Base-by-base conservation (phyloP, 2,329 filamentous ascomycete genomes). In the Aspergillus alliaceus region DNA sequence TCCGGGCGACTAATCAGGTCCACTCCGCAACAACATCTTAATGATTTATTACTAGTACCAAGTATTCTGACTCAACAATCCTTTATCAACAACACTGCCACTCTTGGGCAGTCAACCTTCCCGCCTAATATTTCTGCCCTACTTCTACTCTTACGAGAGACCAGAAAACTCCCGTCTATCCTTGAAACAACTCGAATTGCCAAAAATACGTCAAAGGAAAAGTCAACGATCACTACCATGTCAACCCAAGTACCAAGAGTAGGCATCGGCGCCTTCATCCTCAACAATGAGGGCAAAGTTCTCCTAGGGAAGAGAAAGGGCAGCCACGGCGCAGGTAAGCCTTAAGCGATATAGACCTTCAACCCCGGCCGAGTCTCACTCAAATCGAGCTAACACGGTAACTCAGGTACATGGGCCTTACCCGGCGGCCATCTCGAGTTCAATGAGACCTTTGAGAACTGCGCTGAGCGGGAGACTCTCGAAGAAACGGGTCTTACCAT, bases 371-470 rank as follows among this genome's bases (percentile, higher is more conserved):
- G 9, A 18, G 22, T 2, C 4, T 11, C 18, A 8, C 22, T 6
- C n/a, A 46, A 25, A 29, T 22, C 22, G 8, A 48, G n/a, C 34
- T 35, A 35, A 42, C 14, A 14, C 46, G 44, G 7, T 14, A 18
- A 9, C 6, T 11, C 24, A 83, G 86, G 84, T 1, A 85, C 82
- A 0, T 85, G 82, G 73, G 86, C 86, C 51, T 81, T 90, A 14
- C 89, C 90, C 0, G 90, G 90, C 18, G 90, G 90, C 0, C 89
- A 93, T 66, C 81, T 92, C 15, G 90, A 93, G 58, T 82, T 83
- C 56, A 83, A 84, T 59, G 90, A 93, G 69, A 78, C 78, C 1
- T 80, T 85, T 31, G 77, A 84, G 18, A 69, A 73, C 0, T 91
- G 89, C 58, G 88, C 88, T 0, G 80, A 76, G 50, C 82, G 90